Base-by-base conservation (phyloP, 2,329 filamentous ascomycete genomes). In the Raffaelea deltoideospora region DNA sequence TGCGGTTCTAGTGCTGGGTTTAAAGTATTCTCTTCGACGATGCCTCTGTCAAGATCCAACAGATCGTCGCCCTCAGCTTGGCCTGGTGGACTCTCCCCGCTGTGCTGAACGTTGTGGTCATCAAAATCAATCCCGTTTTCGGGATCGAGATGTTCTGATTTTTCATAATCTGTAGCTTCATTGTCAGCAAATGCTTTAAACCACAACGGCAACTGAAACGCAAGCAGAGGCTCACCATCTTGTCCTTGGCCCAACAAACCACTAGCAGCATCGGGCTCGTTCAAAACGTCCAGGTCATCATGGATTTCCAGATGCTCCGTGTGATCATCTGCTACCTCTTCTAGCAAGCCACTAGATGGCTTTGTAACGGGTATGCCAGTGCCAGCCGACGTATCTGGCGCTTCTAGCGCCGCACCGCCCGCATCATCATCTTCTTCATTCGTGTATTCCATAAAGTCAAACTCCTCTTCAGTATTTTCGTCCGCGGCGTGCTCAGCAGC, bases 1-100 rank as follows among this genome's bases (percentile, higher is more conserved):
- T 24, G 22, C 14, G 26, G 3, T 3, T 27, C 31, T 10, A 24
- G 35, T 5, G 22, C 28, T 20, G 17, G 10, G 11, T n/a, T n/a
- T n/a, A n/a, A n/a, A 5, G 22, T 23, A 18, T 31, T 21, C 3
- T 36, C 33, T 4, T 34, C 39, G 11, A 40, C 18, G n/a, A 43
- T 42, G 3, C 33, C 42, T 10, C 35, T 14, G 7, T n/a, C n/a
- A n/a, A 45, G 37, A 24, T 47, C 40, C 1, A 47, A 32, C 14
- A 38, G 43, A 6, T 47, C 43, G 10, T 40, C 38, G 9, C 40
- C 33, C 11, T 15, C 17, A 29, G 17, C 28, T 27, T 17, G 23
- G 23, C 23, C 33, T 3, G 23, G 18, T 5, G 4, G 15, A 8
- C 14, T 13, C 7, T 31, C 19, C 20, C 27, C 39, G 15, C 21